Percentiles rank a stretch among this genome's conserved stretches.
Evolutionary conservation across 768 basidiomycete species (phyloP).

Genomic region (Naganishia friedmannii): DNA sequence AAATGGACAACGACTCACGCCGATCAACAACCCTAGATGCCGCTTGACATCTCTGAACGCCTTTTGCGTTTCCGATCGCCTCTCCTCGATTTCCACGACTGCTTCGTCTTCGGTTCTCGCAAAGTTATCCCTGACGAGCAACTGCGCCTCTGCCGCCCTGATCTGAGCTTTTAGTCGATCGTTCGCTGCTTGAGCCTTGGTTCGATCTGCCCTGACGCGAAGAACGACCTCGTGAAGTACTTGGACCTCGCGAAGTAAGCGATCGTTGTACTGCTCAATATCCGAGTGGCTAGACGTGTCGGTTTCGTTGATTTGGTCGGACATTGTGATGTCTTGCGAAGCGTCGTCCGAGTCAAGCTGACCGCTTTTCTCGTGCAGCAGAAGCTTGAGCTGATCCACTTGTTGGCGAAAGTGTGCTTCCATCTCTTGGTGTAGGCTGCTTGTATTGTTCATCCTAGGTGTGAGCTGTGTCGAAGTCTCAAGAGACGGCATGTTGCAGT

Average conservation of each 20-base stretch:
- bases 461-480: background rate
- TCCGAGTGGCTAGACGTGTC: background rate
- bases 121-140: background rate
- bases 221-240: constrained; percentile 8
- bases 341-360: constrained; percentile 3
- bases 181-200: background rate
- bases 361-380: background rate
- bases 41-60: constrained; percentile 30
- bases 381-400: background rate
- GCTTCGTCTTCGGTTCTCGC: constrained; percentile 2
- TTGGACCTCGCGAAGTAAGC: background rate
- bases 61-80: constrained; percentile 11
- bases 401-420: constrained; percentile 12
- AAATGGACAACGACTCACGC: constrained; percentile 12
- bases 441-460: constrained; percentile 2
- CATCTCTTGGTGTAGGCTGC: constrained; percentile 23
- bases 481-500: background rate
- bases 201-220: constrained; percentile 5
- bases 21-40: constrained; percentile 24
- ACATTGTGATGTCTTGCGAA: background rate
- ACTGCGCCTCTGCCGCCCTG: background rate
- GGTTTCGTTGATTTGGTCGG: background rate
- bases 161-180: background rate
- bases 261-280: constrained; percentile 3
- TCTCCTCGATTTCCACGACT: constrained; percentile 1